phyloP scores from a whole-genome alignment of 169 alveolate species.

The Toxoplasma gondii region DNA sequence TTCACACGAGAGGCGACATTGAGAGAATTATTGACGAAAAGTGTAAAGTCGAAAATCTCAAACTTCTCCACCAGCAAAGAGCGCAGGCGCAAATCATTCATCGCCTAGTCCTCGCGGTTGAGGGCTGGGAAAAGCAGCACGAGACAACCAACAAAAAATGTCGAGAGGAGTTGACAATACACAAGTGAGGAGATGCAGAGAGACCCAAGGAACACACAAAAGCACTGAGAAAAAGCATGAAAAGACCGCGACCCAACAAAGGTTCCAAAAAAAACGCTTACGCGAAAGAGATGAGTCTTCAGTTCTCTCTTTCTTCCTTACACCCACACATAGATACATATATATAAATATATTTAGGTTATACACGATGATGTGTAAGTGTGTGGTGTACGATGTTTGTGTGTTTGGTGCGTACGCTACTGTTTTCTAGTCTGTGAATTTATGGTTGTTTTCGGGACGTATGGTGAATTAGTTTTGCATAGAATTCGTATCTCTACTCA shows the following conservation, averaged over 20 bases:
- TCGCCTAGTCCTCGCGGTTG: not conserved
- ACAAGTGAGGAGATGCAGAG: not conserved
- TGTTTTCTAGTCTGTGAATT: too few relatives aligned
- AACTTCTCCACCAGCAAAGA: not conserved
- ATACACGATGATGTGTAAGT: not conserved
- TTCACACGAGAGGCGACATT: not conserved
- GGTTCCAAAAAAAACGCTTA: too few relatives aligned
- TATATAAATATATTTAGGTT: not conserved
- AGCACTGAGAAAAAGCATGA: too few relatives aligned
- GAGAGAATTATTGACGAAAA: not conserved
- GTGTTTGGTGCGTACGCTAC: too few relatives aligned
- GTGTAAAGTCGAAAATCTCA: not conserved
- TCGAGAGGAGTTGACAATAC: not conserved
- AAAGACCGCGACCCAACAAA: too few relatives aligned
- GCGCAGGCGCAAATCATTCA: not conserved
- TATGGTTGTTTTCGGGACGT: too few relatives aligned
- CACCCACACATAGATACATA: not conserved
- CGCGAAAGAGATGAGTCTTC: too few relatives aligned
- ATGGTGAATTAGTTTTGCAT: too few relatives aligned
- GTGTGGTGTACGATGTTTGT: not conserved
- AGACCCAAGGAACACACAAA: too few relatives aligned
- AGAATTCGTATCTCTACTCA: too few relatives aligned
- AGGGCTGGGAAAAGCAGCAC: not conserved
- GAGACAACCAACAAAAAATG: not conserved
- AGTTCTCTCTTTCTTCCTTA: not conserved